Evolutionary conservation across 306 rosid genomes (phyloP), one percentile per base, ranked within the genome.

Genomic region (Ochetophila trinervis): DNA sequence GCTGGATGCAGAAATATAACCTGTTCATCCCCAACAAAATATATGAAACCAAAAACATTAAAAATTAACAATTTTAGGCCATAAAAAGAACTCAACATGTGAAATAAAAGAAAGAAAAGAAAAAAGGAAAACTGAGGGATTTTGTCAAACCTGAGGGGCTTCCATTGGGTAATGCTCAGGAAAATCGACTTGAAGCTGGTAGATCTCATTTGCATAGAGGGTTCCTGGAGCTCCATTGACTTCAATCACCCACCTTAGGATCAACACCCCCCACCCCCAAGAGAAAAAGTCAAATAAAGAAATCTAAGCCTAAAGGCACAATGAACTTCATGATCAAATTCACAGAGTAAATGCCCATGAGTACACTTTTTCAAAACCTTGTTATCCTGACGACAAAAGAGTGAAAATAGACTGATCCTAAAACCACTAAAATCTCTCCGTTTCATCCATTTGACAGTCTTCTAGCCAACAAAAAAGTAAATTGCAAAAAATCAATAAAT

Each of bases 111-210:
- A 68, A 12, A 15, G 22, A 53, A 50, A 18, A 27, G 16, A 59
- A 5, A 5, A 40, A 0, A 50, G 3, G 8, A 5, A 50, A 50
- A 18, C 36, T 2, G n/a, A 73, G 64, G 54, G 48, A 44, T 37
- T 45, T 37, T 42, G 15, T 53, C 71, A 37, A 55, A 94, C 99
- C 99, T 94, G 99, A 0, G 99, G 99, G 42, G 99, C 97, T 83
- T 94, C 97, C 99, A 94, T 94, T 1, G 97, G 99, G 72, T 94
- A 94, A 87, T 94, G 89, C 87, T 94, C 97, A 5, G 99, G 99
- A 71, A 94, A 94, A 61, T 94, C 99, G 1, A 94, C 97, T 89
- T 94, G 99, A 78, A 94, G 99, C 85, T 90, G 99, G 71, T 86
- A 94, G 64, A 89, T 83, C 71, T 94, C 99, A 63, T 88, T 94